A percentile compares a stretch with the other conserved stretches of the same genome.
These are phyloP conservation scores for Metarhizium anisopliae DNA, from an alignment of 2,329 filamentous ascomycete genomes.

Conservation along the genomic window DNA sequence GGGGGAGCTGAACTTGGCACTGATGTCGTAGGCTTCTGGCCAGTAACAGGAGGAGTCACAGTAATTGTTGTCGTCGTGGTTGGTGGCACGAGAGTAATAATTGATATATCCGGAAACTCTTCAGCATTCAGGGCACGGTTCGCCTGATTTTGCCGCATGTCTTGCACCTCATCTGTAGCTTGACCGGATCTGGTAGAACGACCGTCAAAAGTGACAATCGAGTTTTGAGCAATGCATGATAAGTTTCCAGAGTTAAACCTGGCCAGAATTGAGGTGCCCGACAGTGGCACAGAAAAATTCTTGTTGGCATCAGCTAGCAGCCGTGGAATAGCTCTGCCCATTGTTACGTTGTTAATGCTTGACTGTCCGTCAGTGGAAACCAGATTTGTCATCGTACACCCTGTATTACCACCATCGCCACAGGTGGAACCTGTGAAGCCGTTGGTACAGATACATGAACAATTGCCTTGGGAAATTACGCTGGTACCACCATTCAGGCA, in stretches of 20 bases:
- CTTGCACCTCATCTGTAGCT: slow-evolving; percentile 3
- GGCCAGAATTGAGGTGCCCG: slow-evolving; percentile 58
- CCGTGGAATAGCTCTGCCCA: slow-evolving; percentile 70
- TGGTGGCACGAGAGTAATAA: slow-evolving; percentile 4
- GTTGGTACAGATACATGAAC: slow-evolving; percentile 81
- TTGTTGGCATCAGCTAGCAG: slow-evolving; percentile 55
- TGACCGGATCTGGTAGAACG: slow-evolving; percentile 24
- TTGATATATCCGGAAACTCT: slow-evolving; percentile 3
- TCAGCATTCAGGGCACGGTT: background rate
- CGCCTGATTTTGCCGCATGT: background rate
- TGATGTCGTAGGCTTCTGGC: background rate
- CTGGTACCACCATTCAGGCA: slow-evolving; percentile 79
- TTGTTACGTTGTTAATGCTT: slow-evolving; percentile 57
- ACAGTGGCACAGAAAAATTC: slow-evolving; percentile 71
- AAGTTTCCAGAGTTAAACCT: slow-evolving; percentile 68
- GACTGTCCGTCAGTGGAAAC: slow-evolving; percentile 28
- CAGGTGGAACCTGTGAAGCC: slow-evolving; percentile 64
- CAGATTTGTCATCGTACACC: slow-evolving; percentile 43
- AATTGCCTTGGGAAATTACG: slow-evolving; percentile 56
- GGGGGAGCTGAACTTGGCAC: background rate
- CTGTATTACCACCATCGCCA: slow-evolving; percentile 34
- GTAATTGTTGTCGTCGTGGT: slow-evolving; percentile 1
- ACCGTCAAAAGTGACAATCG: slow-evolving; percentile 75
- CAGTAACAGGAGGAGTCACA: background rate
- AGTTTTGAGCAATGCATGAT: slow-evolving; percentile 78